Conservation (phyloP, 768 basidiomycete genomes). For the Boletus sp. region DNA sequence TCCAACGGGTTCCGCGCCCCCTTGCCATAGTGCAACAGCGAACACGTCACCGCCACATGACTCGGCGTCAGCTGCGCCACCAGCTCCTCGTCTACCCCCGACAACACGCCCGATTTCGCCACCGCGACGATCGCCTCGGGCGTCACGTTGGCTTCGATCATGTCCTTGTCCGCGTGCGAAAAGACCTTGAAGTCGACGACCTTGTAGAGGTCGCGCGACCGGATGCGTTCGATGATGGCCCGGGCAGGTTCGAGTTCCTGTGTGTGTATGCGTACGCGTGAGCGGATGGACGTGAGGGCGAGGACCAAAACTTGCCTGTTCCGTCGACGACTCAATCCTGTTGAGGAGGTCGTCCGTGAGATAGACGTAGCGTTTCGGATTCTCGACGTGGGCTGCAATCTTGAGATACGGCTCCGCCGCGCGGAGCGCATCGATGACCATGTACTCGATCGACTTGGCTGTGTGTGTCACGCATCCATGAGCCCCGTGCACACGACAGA, state of each 20-base stretch:
- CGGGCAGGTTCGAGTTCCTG: constrained; percentile 63
- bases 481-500: neutral
- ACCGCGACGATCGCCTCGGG: constrained; percentile 43
- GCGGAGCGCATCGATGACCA: constrained; percentile 80
- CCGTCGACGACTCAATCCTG: constrained; percentile 53
- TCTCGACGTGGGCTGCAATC: constrained; percentile 53
- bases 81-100: constrained; percentile 26
- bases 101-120: constrained; percentile 31
- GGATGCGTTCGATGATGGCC: constrained; percentile 60
- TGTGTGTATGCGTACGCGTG: neutral
- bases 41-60: constrained; percentile 64
- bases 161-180: constrained; percentile 29
- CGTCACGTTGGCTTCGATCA: constrained; percentile 34
- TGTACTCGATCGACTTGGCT: constrained; percentile 80
- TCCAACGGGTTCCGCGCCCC: constrained; percentile 66
- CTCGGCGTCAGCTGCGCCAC: constrained; percentile 38
- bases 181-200: constrained; percentile 65
- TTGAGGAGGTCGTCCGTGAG: constrained; percentile 69
- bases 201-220: constrained; percentile 63
- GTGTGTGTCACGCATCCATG: neutral
- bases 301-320: constrained; percentile 14
- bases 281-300: no score
- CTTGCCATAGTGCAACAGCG: constrained; percentile 78
- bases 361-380: constrained; percentile 59
- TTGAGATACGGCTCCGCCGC: constrained; percentile 63